phyloP scores from a whole-genome alignment of 2,329 filamentous ascomycete genomes.

The Diatrype stigma region DNA sequence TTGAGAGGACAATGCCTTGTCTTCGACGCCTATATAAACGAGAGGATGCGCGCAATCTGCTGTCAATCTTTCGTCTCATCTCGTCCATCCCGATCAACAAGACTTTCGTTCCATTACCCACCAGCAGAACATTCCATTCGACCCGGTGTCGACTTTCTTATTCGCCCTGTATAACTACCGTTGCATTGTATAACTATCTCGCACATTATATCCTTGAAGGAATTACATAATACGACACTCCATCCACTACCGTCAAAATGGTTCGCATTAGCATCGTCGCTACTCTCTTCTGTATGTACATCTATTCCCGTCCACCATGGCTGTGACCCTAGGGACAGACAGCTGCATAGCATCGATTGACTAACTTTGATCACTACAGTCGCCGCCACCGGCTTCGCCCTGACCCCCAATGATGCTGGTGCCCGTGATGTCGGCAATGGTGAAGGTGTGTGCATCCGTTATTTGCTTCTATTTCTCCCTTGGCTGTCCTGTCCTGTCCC shows the following conservation, averaged over 20 bases:
- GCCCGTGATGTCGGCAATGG: constrained; percentile 31
- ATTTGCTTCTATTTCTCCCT: too few species aligned
- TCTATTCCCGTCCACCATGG: neutral
- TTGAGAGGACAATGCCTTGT: too few species aligned
- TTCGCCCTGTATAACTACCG: too few species aligned
- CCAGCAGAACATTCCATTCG: constrained; percentile 1
- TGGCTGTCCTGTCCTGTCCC: too few species aligned
- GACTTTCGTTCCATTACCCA: neutral
- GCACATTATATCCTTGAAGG: constrained; percentile 4
- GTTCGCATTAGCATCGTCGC: constrained; percentile 27
- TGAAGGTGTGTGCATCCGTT: constrained; percentile 17
- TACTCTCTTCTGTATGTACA: constrained; percentile 25
- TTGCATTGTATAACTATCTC: constrained; percentile 1
- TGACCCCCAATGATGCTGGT: constrained; percentile 30
- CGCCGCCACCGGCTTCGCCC: constrained; percentile 24
- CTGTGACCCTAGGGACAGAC: neutral
- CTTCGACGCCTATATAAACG: neutral
- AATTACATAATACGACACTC: neutral
- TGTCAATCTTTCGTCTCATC: neutral
- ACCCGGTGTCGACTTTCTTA: constrained; percentile 15
- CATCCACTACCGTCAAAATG: constrained; percentile 25
- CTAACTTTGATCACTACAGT: constrained; percentile 16
- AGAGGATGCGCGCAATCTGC: too few species aligned
- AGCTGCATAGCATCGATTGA: too few species aligned
- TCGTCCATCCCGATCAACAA: neutral